Evolutionary conservation across 1,284 basidiomycete species (phyloP).

Genomic region (Sparassis latifolia): DNA sequence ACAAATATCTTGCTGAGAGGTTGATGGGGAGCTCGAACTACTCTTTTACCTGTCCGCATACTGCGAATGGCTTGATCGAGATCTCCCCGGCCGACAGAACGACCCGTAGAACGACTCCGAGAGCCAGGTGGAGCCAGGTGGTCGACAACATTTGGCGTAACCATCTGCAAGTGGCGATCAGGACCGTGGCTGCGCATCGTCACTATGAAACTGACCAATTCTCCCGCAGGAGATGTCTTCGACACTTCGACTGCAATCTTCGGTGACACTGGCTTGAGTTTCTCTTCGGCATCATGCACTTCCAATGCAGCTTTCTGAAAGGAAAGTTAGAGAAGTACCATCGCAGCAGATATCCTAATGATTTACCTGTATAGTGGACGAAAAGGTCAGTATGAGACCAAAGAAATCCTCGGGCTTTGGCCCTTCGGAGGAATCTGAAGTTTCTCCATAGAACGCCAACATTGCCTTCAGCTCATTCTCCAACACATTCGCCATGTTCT

Average conservation of each 20-base stretch:
- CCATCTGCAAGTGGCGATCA: no score
- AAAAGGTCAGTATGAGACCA: conserved; percentile 66
- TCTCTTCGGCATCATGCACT: conserved; percentile 49
- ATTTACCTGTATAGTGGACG: conserved; percentile 58
- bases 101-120: conserved; percentile 35
- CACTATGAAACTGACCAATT: conserved; percentile 20
- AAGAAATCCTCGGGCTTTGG: conserved; percentile 80
- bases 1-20: conserved; percentile 75
- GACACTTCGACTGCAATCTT: conserved; percentile 20
- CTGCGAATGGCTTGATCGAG: conserved; percentile 79
- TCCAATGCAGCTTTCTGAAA: conserved; percentile 71
- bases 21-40: conserved; percentile 41
- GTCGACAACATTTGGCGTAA: no score
- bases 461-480: conserved; percentile 54
- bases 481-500: conserved; percentile 52
- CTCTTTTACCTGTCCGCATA: conserved; percentile 62
- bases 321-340: background rate
- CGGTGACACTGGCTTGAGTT: conserved; percentile 21
- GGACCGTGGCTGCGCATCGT: conserved; percentile 8
- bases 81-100: conserved; percentile 65
- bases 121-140: conserved; percentile 29
- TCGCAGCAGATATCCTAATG: background rate
- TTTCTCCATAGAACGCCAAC: conserved; percentile 70
- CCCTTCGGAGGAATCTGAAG: conserved; percentile 49
- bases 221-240: conserved; percentile 15